These are phyloP conservation scores for Cardamine occulta DNA, from an alignment of 345 rosid genomes.

Conservation along the genomic window DNA sequence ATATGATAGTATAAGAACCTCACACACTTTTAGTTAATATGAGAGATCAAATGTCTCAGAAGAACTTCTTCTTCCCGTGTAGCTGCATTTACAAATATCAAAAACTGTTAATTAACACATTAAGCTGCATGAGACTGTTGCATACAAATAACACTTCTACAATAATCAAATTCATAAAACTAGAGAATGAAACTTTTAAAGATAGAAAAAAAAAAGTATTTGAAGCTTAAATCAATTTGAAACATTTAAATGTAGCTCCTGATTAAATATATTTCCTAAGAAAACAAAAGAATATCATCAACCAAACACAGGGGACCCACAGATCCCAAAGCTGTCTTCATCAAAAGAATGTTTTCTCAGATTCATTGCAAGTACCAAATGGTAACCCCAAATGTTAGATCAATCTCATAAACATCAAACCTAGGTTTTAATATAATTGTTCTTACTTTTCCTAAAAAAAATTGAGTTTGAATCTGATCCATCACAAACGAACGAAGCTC, in stretches of 20 bases:
- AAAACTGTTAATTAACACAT: background rate
- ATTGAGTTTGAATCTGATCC: conserved; percentile 2
- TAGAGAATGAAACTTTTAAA: background rate
- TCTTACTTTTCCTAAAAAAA: background rate
- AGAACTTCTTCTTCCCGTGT: conserved; percentile 45
- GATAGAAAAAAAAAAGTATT: background rate
- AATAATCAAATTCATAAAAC: background rate
- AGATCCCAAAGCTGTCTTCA: background rate
- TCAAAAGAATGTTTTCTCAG: conserved; percentile 24
- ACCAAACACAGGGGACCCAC: conserved; percentile 26
- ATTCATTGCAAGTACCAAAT: conserved; percentile 8
- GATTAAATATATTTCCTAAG: background rate
- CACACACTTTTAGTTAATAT: conserved; percentile 20
- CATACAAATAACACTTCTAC: background rate
- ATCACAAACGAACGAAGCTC: background rate
- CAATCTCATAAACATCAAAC: conserved; percentile 24
- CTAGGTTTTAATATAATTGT: background rate
- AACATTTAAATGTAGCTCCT: background rate
- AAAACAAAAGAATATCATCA: background rate
- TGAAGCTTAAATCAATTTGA: background rate
- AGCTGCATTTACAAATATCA: conserved; percentile 22
- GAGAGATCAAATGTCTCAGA: conserved; percentile 50
- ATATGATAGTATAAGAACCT: conserved; percentile 34
- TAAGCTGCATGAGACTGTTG: background rate
- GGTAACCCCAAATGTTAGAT: background rate